Conservation (phyloP, 768 basidiomycete species). For the Tylopilus felleus region DNA sequence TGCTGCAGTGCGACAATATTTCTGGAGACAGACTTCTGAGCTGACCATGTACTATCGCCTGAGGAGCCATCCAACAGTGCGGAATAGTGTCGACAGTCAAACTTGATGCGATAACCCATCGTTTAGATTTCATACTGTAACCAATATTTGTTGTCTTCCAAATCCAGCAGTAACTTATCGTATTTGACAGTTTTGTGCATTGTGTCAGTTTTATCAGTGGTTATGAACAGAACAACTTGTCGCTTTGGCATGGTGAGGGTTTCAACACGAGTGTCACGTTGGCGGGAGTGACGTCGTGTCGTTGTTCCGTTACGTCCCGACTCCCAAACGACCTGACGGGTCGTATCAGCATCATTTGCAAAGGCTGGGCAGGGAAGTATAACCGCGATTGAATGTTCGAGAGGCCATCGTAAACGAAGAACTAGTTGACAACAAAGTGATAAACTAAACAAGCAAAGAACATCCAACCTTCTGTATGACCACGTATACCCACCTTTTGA, state of each 20-base stretch:
- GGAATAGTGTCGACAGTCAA: constrained; percentile 3
- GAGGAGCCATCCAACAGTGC: constrained; percentile 24
- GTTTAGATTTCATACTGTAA: not conserved
- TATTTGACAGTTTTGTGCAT: constrained; percentile 16
- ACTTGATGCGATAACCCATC: not conserved
- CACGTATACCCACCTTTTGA: constrained; percentile 58
- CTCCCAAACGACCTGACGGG: no score
- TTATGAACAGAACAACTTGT: not conserved
- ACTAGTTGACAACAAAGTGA: constrained; percentile 76
- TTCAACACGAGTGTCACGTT: not conserved
- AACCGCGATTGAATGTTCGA: constrained; percentile 73
- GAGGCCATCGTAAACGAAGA: constrained; percentile 88
- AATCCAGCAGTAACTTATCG: constrained; percentile 16
- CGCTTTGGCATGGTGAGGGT: not conserved
- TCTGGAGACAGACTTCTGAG: constrained; percentile 77
- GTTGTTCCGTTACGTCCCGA: not conserved
- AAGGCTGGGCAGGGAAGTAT: constrained; percentile 85
- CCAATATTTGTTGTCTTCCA: not conserved
- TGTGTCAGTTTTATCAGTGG: not conserved
- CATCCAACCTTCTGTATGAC: not conserved
- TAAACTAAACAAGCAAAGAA: constrained; percentile 40
- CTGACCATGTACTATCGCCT: constrained; percentile 74
- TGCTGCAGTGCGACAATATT: constrained; percentile 84
- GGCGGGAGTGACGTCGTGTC: not conserved
- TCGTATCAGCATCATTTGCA: constrained; percentile 56